These are phyloP conservation scores for Kodamaea sp. DNA, from an alignment of 1,139 yeast species.

Conservation along the genomic window DNA sequence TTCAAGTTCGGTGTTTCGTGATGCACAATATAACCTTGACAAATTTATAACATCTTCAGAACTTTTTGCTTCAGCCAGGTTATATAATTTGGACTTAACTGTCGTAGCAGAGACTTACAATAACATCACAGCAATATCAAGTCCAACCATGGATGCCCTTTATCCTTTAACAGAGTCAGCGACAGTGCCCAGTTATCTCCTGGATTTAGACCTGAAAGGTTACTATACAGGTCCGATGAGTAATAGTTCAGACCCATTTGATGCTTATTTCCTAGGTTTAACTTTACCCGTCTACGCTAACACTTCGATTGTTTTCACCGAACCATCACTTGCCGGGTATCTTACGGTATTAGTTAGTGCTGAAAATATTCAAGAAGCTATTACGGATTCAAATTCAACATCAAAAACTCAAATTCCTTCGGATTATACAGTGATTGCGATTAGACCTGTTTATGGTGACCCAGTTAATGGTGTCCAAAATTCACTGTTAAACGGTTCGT, in stretches of 20 bases:
- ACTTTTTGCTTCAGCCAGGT: slow-evolving; percentile 58
- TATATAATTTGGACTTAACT: slow-evolving; percentile 56
- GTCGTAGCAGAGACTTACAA: slow-evolving; percentile 35
- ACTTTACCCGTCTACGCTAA: slow-evolving; percentile 72
- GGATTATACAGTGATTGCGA: slow-evolving; percentile 34
- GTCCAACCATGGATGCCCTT: slow-evolving; percentile 35
- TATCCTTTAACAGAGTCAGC: slow-evolving; percentile 50
- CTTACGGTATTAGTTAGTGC: slow-evolving; percentile 65
- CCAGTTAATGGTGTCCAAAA: slow-evolving; percentile 14
- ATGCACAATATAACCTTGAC: slow-evolving; percentile 46
- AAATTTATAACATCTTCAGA: slow-evolving; percentile 64
- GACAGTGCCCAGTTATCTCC: slow-evolving; percentile 36
- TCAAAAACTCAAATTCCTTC: slow-evolving; percentile 16
- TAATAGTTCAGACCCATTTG: slow-evolving; percentile 33
- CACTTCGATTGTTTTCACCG: slow-evolving; percentile 60
- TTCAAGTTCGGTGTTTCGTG: slow-evolving; percentile 38
- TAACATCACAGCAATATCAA: slow-evolving; percentile 27
- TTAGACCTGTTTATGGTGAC: slow-evolving; percentile 27
- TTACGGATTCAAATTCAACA: slow-evolving; percentile 15
- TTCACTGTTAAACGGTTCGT: not conserved
- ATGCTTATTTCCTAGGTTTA: slow-evolving; percentile 48
- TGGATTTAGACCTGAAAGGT: slow-evolving; percentile 27
- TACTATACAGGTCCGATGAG: slow-evolving; percentile 59
- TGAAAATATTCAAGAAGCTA: slow-evolving; percentile 39
- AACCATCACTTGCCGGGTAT: slow-evolving; percentile 67